Base-by-base conservation (phyloP, 805 yeast genomes). In the Metschnikowia kunwiensis region DNA sequence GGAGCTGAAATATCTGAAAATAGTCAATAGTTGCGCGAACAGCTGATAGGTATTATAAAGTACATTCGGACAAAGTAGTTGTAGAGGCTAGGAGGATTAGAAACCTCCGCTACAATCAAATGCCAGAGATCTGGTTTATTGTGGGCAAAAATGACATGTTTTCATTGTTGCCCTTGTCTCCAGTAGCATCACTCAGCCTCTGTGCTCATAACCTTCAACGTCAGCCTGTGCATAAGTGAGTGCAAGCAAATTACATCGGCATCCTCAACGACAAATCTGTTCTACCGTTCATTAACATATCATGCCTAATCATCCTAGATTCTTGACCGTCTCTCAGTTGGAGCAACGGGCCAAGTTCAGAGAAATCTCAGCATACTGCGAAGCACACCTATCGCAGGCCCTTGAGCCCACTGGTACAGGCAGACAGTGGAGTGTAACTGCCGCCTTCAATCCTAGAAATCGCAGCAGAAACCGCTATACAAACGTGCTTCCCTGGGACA, bases 401-500 rank as follows among this genome's bases (percentile, higher is more conserved):
- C 22, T 39, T 23, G 43, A 34, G 13, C 36, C 31, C 7, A 17
- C 21, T n/a, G 26, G 31, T 6, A 17, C 25, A 10, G 24, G 26
- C 13, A 15, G 30, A 9, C 34, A 40, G 8, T 47, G 49, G 49
- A 29, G 44, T 24, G 30, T 43, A 7, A 9, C 27, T 5, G 36
- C 34, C 8, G 50, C 50, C 3, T 24, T 34, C 11, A 21, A 27
- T 16, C 40, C 36, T 13, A 22, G 9, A 11, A 49, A 46, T 37
- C 22, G 36, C 5, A 7, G 7, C 21, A 28, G 50, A 23, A 82
- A 83, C 48, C 60, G 89, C 35, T 83, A 83, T 53, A 50, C 68
- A 4, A 77, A 82, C 50, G 75, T 83, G 8, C 56, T 78, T 27
- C 87, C 93, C 0, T 84, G 72, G 65, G 86, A 83, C 49, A 61